Conservation (phyloP, 208 protist species). For the Baffinella frigidus region DNA sequence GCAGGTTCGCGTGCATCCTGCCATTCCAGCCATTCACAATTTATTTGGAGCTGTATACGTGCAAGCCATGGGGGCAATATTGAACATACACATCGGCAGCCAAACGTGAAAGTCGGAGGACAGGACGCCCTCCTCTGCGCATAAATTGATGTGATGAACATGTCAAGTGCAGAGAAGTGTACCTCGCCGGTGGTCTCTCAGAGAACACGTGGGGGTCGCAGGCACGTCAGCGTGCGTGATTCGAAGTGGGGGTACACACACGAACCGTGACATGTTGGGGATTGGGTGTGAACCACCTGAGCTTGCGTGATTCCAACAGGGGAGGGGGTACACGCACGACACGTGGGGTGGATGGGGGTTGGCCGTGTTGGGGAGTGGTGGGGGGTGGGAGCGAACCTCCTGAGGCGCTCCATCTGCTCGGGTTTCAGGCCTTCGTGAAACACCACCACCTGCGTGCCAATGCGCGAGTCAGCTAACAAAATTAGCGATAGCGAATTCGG, state of each 20-base stretch:
- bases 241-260: background rate
- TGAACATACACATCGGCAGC: background rate
- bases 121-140: background rate
- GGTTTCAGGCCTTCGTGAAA: slow-evolving; percentile 22
- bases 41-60: too few relatives aligned
- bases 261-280: background rate
- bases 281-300: background rate
- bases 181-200: too few relatives aligned
- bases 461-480: too few relatives aligned
- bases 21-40: too few relatives aligned
- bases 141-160: background rate
- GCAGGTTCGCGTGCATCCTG: background rate
- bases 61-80: too few relatives aligned
- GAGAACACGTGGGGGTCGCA: background rate
- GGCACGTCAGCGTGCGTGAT: background rate
- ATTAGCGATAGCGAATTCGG: too few relatives aligned
- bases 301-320: background rate
- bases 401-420: background rate
- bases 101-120: background rate
- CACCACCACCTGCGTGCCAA: too few relatives aligned
- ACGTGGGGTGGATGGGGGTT: background rate
- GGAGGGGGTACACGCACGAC: too few relatives aligned
- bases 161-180: background rate
- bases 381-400: background rate
- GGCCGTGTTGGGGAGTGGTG: background rate